phyloP scores from a whole-genome alignment of 139 green algal species.

The Pleodorina starrii region DNA sequence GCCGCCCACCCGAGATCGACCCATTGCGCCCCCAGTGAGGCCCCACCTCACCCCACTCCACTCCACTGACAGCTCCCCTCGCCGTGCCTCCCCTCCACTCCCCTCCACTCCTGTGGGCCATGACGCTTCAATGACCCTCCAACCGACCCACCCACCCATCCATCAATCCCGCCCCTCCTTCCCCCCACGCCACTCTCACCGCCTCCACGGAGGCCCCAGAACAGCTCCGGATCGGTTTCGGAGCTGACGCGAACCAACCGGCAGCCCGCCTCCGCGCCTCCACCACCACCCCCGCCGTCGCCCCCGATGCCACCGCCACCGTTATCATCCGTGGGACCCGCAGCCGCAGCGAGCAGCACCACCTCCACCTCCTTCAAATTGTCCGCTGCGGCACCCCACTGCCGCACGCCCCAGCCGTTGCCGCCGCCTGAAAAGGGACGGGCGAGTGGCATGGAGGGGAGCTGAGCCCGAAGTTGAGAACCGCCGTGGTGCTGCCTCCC shows the following conservation, averaged over 20 bases:
- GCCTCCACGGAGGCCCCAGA: slow-evolving; percentile 19
- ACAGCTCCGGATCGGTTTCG: slow-evolving; percentile 8
- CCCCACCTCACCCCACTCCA: too few species aligned
- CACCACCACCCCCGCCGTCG: neutral
- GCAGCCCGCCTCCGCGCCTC: neutral
- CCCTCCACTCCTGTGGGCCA: too few species aligned
- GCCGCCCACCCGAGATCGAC: too few species aligned
- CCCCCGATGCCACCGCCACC: neutral
- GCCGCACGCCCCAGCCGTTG: slow-evolving; percentile 44
- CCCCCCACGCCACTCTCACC: neutral
- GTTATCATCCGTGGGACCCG: neutral
- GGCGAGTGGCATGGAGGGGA: too few species aligned
- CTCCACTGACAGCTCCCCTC: too few species aligned
- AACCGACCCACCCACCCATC: too few species aligned
- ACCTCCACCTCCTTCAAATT: slow-evolving; percentile 18
- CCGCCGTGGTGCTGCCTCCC: too few species aligned
- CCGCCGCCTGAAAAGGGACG: slow-evolving; percentile 42
- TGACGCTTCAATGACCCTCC: too few species aligned
- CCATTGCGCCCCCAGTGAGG: too few species aligned
- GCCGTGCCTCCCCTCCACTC: too few species aligned
- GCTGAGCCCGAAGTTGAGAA: too few species aligned
- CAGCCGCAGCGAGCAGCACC: slow-evolving; percentile 2
- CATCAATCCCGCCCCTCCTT: too few species aligned
- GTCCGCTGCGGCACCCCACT: slow-evolving; percentile 27
- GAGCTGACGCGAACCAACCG: slow-evolving; percentile 6